A percentile compares a stretch with the other conserved stretches of the same genome.
Evolutionary conservation across 768 basidiomycete genomes (phyloP).

Genomic region (Leccinum variicolor): DNA sequence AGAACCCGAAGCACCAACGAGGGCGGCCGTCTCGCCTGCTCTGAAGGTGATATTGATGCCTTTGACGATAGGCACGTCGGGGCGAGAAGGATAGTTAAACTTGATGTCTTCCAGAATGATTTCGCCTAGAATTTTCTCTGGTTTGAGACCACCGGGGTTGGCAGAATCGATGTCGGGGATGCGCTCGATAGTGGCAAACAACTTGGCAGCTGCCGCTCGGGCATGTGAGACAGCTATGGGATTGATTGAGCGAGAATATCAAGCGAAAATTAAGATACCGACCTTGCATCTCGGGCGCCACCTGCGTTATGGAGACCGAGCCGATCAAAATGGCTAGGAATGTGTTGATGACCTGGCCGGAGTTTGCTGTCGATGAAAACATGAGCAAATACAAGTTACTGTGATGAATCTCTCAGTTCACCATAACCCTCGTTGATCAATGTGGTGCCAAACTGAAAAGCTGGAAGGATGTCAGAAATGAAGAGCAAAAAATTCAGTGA

Average conservation of each 20-base stretch:
- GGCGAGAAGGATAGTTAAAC: not conserved
- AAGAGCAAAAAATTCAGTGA: no score
- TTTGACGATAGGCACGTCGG: not conserved
- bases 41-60: not conserved
- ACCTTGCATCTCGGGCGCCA: no score
- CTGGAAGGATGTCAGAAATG: no score
- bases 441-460: no score
- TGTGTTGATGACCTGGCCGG: no score
- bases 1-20: not conserved
- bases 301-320: no score
- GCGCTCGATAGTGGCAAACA: not conserved
- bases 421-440: no score
- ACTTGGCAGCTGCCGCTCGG: not conserved
- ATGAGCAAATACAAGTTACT: no score
- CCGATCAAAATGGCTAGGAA: no score
- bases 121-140: not conserved
- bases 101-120: not conserved
- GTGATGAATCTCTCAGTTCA: no score
- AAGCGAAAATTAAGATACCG: no score
- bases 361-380: no score
- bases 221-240: not conserved
- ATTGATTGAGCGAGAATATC: not conserved
- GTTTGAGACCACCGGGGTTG: not conserved
- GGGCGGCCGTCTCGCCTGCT: not conserved
- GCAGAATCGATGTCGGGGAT: not conserved